Evolutionary conservation across 2,329 filamentous ascomycete genomes (phyloP).

Genomic region (Sporothrix brunneoviolacea): DNA sequence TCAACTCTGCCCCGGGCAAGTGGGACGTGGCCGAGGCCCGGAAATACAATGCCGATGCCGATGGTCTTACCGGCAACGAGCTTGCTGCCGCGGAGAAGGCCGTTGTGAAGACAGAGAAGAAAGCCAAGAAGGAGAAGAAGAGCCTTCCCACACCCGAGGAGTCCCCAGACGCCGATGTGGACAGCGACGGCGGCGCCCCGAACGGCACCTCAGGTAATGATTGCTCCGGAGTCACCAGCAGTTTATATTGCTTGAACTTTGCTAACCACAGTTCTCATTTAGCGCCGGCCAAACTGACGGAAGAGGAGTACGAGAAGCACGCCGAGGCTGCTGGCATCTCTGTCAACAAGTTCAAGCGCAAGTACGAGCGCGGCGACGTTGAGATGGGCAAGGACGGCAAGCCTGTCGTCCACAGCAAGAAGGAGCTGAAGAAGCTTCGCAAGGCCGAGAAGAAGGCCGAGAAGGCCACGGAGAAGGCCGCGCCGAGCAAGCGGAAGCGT

Average conservation of each 20-base stretch:
- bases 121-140: conserved; percentile 20
- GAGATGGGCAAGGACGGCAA: conserved; percentile 58
- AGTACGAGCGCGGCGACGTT: conserved; percentile 70
- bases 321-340: conserved; percentile 64
- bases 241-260: neutral
- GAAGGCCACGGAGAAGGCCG: conserved; percentile 37
- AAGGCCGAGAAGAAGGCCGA: conserved; percentile 22
- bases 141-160: conserved; percentile 9
- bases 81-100: conserved; percentile 42
- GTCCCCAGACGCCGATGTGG: conserved; percentile 11
- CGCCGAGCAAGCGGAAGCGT: conserved; percentile 58
- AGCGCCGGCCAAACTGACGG: conserved; percentile 38
- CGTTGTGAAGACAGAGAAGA: conserved; percentile 26
- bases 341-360: conserved; percentile 70
- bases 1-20: conserved; percentile 57
- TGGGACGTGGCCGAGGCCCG: conserved; percentile 88
- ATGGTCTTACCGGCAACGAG: conserved; percentile 69
- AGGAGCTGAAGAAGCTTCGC: conserved; percentile 32
- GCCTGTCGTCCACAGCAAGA: conserved; percentile 54
- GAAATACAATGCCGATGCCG: conserved; percentile 92
- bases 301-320: conserved; percentile 50
- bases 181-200: conserved; percentile 4
- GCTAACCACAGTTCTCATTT: conserved; percentile 21
- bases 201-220: conserved; percentile 12
- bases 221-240: no score